Conservation (phyloP, 495 filamentous ascomycete genomes). For the Aspergillus baeticus region DNA sequence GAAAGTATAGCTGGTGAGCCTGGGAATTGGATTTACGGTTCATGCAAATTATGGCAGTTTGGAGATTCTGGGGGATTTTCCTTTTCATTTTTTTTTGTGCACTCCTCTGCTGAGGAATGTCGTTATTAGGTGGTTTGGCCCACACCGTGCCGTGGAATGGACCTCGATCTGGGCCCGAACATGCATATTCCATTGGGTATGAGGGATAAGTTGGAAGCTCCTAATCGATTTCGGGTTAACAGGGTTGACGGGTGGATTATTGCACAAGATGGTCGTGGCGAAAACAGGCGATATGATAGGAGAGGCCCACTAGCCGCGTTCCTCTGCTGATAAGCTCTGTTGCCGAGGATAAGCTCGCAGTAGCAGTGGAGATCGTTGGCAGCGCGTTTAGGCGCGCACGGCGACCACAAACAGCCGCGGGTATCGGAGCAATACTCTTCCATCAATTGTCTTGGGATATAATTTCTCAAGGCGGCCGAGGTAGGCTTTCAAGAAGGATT, state of each 20-base stretch:
- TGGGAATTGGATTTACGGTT: neutral
- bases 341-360: neutral
- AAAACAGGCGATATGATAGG: conserved; percentile 10
- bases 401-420: conserved; percentile 50
- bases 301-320: neutral
- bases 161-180: neutral
- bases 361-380: neutral
- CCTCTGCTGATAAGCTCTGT: neutral
- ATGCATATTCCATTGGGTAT: neutral
- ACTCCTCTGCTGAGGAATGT: neutral
- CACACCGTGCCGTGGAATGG: neutral
- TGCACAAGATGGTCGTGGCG: neutral
- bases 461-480: conserved; percentile 30
- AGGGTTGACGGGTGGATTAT: neutral
- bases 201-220: neutral
- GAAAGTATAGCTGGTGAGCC: neutral
- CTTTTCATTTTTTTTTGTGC: neutral
- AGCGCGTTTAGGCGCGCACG: conserved; percentile 9
- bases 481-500: conserved; percentile 42
- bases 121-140: neutral
- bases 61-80: neutral
- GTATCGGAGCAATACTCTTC: conserved; percentile 46
- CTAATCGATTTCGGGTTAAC: neutral
- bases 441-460: conserved; percentile 40
- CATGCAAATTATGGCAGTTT: too few species aligned